Evolutionary conservation across 2,329 filamentous ascomycete genomes (phyloP).

Genomic region (Curvularia hawaiiensis): DNA sequence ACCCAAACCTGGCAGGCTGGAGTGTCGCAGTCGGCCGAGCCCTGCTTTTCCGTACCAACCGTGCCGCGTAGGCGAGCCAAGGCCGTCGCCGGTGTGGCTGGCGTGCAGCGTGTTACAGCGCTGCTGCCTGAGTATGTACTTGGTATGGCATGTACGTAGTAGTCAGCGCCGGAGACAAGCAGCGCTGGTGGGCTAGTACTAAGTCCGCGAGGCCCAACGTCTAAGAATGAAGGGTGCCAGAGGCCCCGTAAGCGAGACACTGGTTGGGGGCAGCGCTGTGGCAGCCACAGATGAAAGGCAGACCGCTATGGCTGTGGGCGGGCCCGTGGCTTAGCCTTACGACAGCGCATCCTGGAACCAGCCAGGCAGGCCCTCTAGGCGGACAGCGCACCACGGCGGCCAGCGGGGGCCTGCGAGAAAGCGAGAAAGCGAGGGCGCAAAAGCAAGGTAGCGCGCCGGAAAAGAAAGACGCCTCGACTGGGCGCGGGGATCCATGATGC

Average conservation of each 20-base stretch:
- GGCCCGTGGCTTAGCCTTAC: conserved; percentile 32
- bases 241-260: conserved; percentile 22
- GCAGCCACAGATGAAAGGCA: conserved; percentile 34
- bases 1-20: too few species aligned
- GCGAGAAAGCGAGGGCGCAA: conserved; percentile 6
- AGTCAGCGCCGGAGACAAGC: conserved; percentile 8
- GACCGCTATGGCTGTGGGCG: conserved; percentile 31
- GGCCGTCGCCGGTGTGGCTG: conserved; percentile 6
- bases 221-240: conserved; percentile 7
- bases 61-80: background rate
- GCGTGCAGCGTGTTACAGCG: background rate
- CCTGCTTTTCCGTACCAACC: conserved; percentile 15
- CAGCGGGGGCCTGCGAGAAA: conserved; percentile 1
- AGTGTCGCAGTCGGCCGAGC: conserved; percentile 22
- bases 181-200: background rate
- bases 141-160: too few species aligned
- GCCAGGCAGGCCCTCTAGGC: conserved; percentile 19
- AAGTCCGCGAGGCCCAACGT: background rate
- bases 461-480: background rate
- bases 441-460: background rate
- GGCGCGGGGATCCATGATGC: conserved; percentile 12
- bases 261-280: conserved; percentile 10
- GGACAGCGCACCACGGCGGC: conserved; percentile 10
- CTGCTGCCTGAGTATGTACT: conserved; percentile 10
- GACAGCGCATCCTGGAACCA: conserved; percentile 28